A percentile compares a stretch with the other conserved stretches of the same genome.
These are phyloP conservation scores for Raphanus sativus DNA, from an alignment of 345 rosid genomes.

Conservation along the genomic window DNA sequence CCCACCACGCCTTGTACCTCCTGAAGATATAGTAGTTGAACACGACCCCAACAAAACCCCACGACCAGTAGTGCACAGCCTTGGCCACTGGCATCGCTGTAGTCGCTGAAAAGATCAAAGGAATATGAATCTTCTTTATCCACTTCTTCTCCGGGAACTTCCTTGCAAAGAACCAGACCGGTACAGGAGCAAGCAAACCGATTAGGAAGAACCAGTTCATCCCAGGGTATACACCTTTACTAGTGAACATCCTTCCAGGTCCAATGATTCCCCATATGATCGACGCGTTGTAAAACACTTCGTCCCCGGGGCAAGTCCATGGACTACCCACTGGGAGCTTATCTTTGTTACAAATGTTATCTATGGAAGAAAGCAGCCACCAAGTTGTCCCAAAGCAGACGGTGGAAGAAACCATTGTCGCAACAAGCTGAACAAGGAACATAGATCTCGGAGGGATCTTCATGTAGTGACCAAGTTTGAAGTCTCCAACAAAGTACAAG, in stretches of 20 bases:
- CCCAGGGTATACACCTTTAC: constrained; percentile 50
- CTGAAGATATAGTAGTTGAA: constrained; percentile 65
- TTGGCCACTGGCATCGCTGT: constrained; percentile 51
- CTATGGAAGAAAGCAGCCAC: constrained; percentile 59
- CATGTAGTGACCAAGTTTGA: constrained; percentile 89
- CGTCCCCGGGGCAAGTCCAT: constrained; percentile 69
- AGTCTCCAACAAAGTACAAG: constrained; percentile 56
- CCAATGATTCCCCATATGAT: constrained; percentile 87
- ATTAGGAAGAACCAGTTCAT: constrained; percentile 81
- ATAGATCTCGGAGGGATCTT: constrained; percentile 82
- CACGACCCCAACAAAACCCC: constrained; percentile 59
- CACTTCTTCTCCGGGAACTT: constrained; percentile 63
- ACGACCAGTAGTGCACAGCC: constrained; percentile 57
- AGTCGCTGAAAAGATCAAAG: constrained; percentile 49
- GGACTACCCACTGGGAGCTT: constrained; percentile 64
- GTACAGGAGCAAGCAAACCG: constrained; percentile 69
- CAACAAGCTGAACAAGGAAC: constrained; percentile 71
- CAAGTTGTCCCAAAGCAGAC: constrained; percentile 65
- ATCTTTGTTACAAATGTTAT: constrained; percentile 56
- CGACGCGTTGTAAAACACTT: constrained; percentile 75
- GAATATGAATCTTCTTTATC: constrained; percentile 57
- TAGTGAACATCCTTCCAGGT: constrained; percentile 69
- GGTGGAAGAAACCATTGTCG: constrained; percentile 61
- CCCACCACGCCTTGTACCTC: constrained; percentile 27
- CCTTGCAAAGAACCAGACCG: constrained; percentile 53